phyloP scores from a whole-genome alignment of 352 stramenopile genomes.

The Phytophthora boehmeriae region DNA sequence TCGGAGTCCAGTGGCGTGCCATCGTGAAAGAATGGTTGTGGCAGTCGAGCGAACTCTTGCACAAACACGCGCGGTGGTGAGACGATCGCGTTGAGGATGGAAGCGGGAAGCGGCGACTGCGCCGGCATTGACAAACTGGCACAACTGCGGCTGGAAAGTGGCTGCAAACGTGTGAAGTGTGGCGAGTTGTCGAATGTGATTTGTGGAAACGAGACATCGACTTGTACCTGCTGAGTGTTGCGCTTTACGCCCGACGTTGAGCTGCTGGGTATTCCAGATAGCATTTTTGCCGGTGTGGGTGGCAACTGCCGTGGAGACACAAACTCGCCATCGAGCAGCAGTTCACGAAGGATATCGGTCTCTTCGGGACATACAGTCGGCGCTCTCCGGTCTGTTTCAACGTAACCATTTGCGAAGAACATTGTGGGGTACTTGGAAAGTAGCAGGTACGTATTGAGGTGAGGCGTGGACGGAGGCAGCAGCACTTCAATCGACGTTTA shows the following conservation, averaged over 20 bases:
- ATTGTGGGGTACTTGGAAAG: slow-evolving; percentile 37
- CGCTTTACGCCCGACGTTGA: slow-evolving; percentile 42
- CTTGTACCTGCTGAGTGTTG: slow-evolving; percentile 57
- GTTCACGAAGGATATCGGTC: slow-evolving; percentile 76
- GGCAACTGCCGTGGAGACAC: slow-evolving; percentile 62
- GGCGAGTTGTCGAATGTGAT: slow-evolving; percentile 76
- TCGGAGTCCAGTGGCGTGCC: slow-evolving; percentile 32
- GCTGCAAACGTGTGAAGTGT: slow-evolving; percentile 59
- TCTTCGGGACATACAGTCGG: slow-evolving; percentile 49
- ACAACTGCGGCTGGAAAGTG: slow-evolving; percentile 57
- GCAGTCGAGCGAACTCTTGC: slow-evolving; percentile 72
- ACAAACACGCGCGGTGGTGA: slow-evolving; percentile 78
- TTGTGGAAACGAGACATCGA: slow-evolving; percentile 73
- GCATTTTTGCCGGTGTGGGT: slow-evolving; percentile 50
- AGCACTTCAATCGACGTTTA: slow-evolving; percentile 42
- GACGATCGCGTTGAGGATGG: slow-evolving; percentile 72
- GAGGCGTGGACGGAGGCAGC: slow-evolving; percentile 16
- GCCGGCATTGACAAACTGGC: slow-evolving; percentile 43
- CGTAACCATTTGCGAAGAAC: slow-evolving; percentile 77
- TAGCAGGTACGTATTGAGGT: slow-evolving; percentile 35
- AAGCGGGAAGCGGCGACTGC: slow-evolving; percentile 47
- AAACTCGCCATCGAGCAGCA: slow-evolving; percentile 75
- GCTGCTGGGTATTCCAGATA: slow-evolving; percentile 22
- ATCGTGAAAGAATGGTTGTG: slow-evolving; percentile 74
- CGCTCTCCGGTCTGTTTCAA: slow-evolving; percentile 66